Evolutionary conservation across 805 yeast species (phyloP).

Genomic region (Saturnispora dispora): DNA sequence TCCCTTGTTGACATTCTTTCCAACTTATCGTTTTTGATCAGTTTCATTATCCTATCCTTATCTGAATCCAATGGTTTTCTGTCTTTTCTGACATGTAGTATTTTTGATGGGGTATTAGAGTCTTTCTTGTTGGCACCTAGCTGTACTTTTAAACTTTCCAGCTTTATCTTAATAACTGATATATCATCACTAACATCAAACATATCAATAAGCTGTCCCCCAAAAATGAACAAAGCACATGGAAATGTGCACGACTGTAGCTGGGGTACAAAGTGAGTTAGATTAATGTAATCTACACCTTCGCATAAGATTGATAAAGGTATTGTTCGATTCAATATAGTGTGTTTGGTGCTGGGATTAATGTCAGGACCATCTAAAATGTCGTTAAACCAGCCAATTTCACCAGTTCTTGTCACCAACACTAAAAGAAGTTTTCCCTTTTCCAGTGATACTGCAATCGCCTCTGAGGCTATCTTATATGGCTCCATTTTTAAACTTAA

Average conservation of each 20-base stretch:
- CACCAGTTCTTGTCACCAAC: slow-evolving; percentile 24
- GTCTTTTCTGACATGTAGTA: not conserved
- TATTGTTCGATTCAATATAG: not conserved
- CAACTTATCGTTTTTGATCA: slow-evolving; percentile 3
- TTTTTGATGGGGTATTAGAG: not conserved
- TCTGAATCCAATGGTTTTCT: not conserved
- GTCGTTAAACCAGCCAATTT: slow-evolving; percentile 18
- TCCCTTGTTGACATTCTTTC: slow-evolving; percentile 1
- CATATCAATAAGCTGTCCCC: slow-evolving; percentile 24
- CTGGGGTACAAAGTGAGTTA: slow-evolving; percentile 47
- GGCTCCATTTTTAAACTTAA: slow-evolving; percentile 4
- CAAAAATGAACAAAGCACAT: slow-evolving; percentile 44
- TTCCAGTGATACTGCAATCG: slow-evolving; percentile 33
- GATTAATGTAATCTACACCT: slow-evolving; percentile 36
- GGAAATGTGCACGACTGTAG: slow-evolving; percentile 36
- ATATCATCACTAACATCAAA: not conserved
- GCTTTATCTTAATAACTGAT: not conserved
- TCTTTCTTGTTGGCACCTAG: not conserved
- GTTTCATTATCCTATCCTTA: not conserved
- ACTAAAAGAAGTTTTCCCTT: slow-evolving; percentile 33
- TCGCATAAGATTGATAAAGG: slow-evolving; percentile 25
- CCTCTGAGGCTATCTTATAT: slow-evolving; percentile 21
- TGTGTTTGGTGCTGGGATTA: not conserved
- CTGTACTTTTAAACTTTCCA: not conserved
- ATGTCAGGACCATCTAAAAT: not conserved